phyloP scores from a whole-genome alignment of 1,284 basidiomycete species.

The Earliella scabrosa region DNA sequence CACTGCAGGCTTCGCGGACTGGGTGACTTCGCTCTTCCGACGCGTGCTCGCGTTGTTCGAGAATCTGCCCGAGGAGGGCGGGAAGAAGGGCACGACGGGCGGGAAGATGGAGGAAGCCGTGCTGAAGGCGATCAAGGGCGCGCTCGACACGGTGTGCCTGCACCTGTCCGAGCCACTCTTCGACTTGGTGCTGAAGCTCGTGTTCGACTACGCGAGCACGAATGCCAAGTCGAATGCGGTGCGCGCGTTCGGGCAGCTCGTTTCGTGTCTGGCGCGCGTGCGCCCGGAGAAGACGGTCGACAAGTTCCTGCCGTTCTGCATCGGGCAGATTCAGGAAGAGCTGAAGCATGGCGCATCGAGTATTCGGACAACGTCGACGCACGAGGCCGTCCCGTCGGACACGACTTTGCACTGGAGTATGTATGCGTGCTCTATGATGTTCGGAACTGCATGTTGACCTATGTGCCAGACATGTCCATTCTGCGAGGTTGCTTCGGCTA shows the following conservation, averaged over 20 bases:
- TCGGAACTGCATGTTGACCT: slow-evolving; percentile 8
- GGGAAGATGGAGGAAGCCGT: slow-evolving; percentile 88
- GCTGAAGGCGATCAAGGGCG: slow-evolving; percentile 82
- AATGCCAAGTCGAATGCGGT: slow-evolving; percentile 90
- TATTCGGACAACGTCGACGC: slow-evolving; percentile 85
- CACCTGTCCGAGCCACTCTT: slow-evolving; percentile 90
- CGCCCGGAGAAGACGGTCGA: slow-evolving; percentile 79
- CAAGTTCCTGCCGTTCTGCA: slow-evolving; percentile 83
- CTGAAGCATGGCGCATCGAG: slow-evolving; percentile 93
- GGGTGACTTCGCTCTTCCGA: slow-evolving; percentile 89
- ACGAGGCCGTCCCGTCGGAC: slow-evolving; percentile 84
- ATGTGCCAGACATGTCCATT: slow-evolving; percentile 72
- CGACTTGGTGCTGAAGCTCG: slow-evolving; percentile 84
- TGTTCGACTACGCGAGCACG: slow-evolving; percentile 87
- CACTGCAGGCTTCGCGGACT: slow-evolving; percentile 86
- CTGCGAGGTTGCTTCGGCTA: slow-evolving; percentile 81
- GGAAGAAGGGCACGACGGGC: slow-evolving; percentile 78
- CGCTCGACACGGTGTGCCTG: slow-evolving; percentile 85
- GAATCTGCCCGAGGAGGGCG: slow-evolving; percentile 94
- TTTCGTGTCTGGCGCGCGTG: slow-evolving; percentile 85
- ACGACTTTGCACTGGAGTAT: slow-evolving; percentile 94
- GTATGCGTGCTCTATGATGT: slow-evolving; percentile 33
- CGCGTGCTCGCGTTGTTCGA: slow-evolving; percentile 89
- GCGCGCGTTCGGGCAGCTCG: slow-evolving; percentile 87
- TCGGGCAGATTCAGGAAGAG: slow-evolving; percentile 84